Evolutionary conservation across 306 rosid species (phyloP).

Genomic region (Citrullus amarus): DNA sequence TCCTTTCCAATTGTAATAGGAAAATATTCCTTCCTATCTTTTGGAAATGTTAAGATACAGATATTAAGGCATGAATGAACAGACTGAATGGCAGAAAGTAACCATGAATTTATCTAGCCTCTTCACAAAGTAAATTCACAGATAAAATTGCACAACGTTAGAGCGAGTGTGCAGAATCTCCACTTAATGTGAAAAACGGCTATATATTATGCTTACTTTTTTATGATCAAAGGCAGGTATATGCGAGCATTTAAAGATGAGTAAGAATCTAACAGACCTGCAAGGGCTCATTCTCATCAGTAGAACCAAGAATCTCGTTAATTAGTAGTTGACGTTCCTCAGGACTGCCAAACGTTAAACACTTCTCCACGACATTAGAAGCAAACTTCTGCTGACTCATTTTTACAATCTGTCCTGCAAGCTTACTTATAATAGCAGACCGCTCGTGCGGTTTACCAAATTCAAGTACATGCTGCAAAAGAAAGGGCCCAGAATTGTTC

Average conservation of each 20-base stretch:
- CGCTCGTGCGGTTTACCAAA: constrained; percentile 71
- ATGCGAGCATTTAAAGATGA: background rate
- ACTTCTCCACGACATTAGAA: constrained; percentile 94
- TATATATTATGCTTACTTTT: background rate
- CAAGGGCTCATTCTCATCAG: constrained; percentile 95
- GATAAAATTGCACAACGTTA: background rate
- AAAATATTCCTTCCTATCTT: background rate
- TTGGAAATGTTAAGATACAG: background rate
- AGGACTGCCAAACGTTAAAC: constrained; percentile 71
- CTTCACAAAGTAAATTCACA: background rate
- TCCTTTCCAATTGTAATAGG: background rate
- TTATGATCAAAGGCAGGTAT: background rate
- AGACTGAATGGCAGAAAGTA: background rate
- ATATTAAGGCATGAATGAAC: background rate
- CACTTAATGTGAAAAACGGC: background rate
- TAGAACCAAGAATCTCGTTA: constrained; percentile 83
- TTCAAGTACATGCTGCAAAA: constrained; percentile 70
- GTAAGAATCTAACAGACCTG: constrained; percentile 42
- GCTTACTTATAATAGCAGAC: constrained; percentile 68
- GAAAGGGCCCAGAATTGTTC: background rate
- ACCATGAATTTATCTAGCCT: background rate
- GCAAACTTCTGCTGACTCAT: constrained; percentile 99
- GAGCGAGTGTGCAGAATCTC: background rate
- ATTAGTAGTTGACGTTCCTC: constrained; percentile 80
- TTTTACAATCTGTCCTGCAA: constrained; percentile 90